Percentiles rank a stretch among this genome's conserved stretches.
These are phyloP conservation scores for Boletus pseudo-olivaceus DNA, from an alignment of 768 basidiomycete genomes.

Conservation along the genomic window DNA sequence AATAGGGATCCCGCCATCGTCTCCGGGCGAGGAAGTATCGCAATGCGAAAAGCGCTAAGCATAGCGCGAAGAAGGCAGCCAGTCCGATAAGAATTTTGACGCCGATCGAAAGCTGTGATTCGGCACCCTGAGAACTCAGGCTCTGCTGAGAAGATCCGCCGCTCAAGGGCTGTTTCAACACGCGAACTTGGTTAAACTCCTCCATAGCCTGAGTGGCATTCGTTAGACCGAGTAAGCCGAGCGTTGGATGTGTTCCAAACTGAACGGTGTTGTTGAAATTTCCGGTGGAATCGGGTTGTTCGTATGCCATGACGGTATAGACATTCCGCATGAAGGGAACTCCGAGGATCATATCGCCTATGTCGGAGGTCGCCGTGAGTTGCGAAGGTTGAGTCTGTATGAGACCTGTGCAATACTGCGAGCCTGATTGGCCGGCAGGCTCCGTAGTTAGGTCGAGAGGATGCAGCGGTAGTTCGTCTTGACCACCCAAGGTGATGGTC, in stretches of 20 bases:
- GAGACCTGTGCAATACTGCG: constrained; percentile 56
- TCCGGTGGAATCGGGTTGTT: constrained; percentile 43
- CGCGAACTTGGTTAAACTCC: constrained; percentile 69
- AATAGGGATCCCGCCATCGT: constrained; percentile 24
- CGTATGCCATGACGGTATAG: constrained; percentile 75
- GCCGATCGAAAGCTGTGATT: constrained; percentile 51
- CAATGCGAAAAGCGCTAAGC: constrained; percentile 48
- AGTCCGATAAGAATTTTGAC: constrained; percentile 61
- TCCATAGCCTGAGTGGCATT: constrained; percentile 56
- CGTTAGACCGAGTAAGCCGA: constrained; percentile 65
- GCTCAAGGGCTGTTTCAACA: constrained; percentile 58
- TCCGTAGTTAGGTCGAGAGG: constrained; percentile 68
- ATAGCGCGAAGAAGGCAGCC: constrained; percentile 54
- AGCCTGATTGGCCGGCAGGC: constrained; percentile 40
- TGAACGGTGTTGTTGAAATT: constrained; percentile 35
- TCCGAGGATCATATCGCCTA: constrained; percentile 74
- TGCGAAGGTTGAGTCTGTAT: constrained; percentile 55
- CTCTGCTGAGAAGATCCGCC: constrained; percentile 10
- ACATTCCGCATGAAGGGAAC: constrained; percentile 74
- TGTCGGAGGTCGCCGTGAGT: constrained; percentile 35
- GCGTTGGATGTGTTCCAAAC: constrained; percentile 34
- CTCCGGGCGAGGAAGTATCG: constrained; percentile 50
- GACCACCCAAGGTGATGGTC: constrained; percentile 60
- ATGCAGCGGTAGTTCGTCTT: constrained; percentile 57
- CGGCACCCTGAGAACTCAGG: constrained; percentile 12